Evolutionary conservation across 805 yeast genomes (phyloP), one percentile per base, ranked within the genome.

Genomic region (Saccharomycopsis sp.): DNA sequence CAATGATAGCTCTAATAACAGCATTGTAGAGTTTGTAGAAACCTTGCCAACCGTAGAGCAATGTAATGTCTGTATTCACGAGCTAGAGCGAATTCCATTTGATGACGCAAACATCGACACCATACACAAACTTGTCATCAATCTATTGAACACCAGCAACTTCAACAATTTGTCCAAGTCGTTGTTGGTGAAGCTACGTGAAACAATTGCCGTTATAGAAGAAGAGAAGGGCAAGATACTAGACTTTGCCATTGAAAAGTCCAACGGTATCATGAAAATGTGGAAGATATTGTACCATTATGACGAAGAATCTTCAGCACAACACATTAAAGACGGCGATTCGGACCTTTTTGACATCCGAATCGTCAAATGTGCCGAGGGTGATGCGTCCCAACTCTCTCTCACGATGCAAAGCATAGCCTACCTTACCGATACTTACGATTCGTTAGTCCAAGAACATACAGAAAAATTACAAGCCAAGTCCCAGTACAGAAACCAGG

Each of bases 401-500:
- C 51, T 63, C 3, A 56, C 17, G 15, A 17, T 47, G 5, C 22
- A 25, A 23, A 52, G 56, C 19, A 64, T 77, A 17, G 57, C 65
- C 3, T 68, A 67, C 22, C 69, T 76, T 54, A 57, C 67, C 5
- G 68, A 71, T 14, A 62, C 75, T 2, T 67, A 77, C 9, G 65
- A 67, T 12, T 64, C 64, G 51, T 69, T 73, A 49, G 70, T 64
- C 56, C 72, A 64, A 19, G 65, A 70, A 53, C 73, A 70, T 54
- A 78, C 72, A 62, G 68, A 66, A 66, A 76, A 73, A 63, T 70
- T 66, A 58, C 65, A 66, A 42, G 58, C 20, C 19, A 63, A 62
- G 7, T 53, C 63, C 64, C 58, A 70, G 8, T 69, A 73, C 35
- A 60, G 72, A 3, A 60, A 66, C 1, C 73, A 77, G 17, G 84